Evolutionary conservation across 768 basidiomycete genomes (phyloP).

Genomic region (Lentinula aciculospora): DNA sequence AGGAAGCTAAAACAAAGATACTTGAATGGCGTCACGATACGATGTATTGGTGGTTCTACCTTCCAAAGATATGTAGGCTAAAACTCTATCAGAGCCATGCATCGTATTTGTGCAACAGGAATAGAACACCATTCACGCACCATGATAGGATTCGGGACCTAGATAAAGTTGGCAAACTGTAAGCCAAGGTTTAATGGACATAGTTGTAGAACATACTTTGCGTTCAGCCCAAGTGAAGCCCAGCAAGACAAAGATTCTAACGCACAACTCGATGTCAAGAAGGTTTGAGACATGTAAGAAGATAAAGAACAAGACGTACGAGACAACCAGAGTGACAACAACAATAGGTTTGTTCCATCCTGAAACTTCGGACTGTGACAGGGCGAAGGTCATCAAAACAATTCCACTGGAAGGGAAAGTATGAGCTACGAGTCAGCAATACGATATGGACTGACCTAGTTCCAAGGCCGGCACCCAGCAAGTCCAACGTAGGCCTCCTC

Average conservation of each 20-base stretch:
- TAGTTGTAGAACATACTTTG: not conserved
- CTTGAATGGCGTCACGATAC: not conserved
- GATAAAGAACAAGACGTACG: not conserved
- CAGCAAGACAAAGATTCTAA: conserved; percentile 2
- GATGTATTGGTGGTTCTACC: not conserved
- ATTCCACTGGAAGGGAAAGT: conserved; percentile 1
- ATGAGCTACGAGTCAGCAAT: not conserved
- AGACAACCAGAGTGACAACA: conserved; percentile 5
- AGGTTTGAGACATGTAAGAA: not conserved
- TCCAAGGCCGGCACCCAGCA: conserved; percentile 8
- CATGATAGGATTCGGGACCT: conserved; percentile 9
- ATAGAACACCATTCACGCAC: not conserved
- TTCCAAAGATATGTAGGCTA: conserved; percentile 9
- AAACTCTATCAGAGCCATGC: not conserved
- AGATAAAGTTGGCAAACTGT: not conserved
- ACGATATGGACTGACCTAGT: not conserved
- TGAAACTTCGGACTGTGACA: conserved; percentile 9
- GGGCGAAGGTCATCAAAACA: conserved; percentile 8
- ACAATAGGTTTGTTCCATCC: conserved; percentile 9
- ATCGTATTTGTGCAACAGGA: not conserved
- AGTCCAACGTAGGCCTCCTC: conserved; percentile 4
- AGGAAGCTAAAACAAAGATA: not conserved
- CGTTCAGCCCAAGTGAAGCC: conserved; percentile 8
- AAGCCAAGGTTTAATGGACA: not conserved
- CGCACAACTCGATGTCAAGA: not conserved